These are phyloP conservation scores for Geranium brycei DNA, from an alignment of 345 rosid genomes.

Conservation along the genomic window DNA sequence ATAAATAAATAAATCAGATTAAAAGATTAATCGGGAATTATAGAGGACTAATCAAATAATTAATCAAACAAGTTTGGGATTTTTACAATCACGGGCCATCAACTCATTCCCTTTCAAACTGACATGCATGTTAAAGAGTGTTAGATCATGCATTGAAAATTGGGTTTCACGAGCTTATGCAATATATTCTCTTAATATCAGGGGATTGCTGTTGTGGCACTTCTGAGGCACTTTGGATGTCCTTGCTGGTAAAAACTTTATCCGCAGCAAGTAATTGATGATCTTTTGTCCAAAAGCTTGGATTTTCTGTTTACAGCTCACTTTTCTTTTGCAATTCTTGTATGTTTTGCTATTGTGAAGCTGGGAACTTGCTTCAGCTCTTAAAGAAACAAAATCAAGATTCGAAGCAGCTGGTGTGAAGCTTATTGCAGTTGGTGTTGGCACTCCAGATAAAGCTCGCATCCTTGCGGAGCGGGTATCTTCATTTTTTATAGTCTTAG, in stretches of 20 bases:
- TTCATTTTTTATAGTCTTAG: not conserved
- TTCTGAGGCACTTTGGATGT: conserved; percentile 86
- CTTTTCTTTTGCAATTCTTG: not conserved
- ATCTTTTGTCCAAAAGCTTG: not conserved
- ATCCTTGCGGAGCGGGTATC: conserved; percentile 51
- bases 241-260: conserved; percentile 50
- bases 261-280: not conserved
- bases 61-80: no score
- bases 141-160: no score
- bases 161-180: not conserved
- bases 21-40: no score
- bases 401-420: conserved; percentile 77
- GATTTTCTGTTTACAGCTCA: no score
- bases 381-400: conserved; percentile 53
- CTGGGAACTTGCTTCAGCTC: conserved; percentile 70
- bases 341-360: conserved; percentile 21
- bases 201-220: conserved; percentile 79
- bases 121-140: no score
- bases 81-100: no score
- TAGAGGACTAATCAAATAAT: no score
- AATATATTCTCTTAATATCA: conserved; percentile 8
- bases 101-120: no score
- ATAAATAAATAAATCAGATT: no score
- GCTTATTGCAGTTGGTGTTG: conserved; percentile 75
- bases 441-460: conserved; percentile 67